Percentiles rank a stretch among this genome's conserved stretches.
Conservation (phyloP, 352 stramenopile species). For the Phytophthora hibernalis region DNA sequence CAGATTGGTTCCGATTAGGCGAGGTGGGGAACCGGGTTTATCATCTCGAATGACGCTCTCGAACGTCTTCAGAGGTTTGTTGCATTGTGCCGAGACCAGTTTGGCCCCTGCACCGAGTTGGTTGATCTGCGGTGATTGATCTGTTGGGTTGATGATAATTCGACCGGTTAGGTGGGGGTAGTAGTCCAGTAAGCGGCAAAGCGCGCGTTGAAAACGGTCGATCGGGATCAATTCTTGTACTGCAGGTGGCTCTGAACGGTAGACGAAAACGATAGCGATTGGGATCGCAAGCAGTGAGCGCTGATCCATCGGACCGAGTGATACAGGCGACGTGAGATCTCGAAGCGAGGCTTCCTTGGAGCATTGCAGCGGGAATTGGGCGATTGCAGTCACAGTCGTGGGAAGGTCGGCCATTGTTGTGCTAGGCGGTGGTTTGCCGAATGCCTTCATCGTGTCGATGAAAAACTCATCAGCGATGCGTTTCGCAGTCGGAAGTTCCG, state of each 20-base stretch:
- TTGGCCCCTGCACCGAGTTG: slow-evolving; percentile 12
- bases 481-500: neutral
- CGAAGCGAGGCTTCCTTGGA: neutral
- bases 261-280: slow-evolving; percentile 30
- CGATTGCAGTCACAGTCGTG: slow-evolving; percentile 3
- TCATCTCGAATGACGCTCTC: slow-evolving; percentile 11
- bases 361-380: slow-evolving; percentile 9
- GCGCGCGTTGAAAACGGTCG: neutral
- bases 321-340: slow-evolving; percentile 18
- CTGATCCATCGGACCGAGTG: slow-evolving; percentile 31
- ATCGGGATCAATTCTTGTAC: slow-evolving; percentile 20
- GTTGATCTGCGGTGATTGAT: slow-evolving; percentile 11
- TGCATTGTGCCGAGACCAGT: slow-evolving; percentile 11
- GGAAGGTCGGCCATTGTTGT: neutral
- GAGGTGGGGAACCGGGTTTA: slow-evolving; percentile 25
- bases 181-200: slow-evolving; percentile 13
- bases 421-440: neutral
- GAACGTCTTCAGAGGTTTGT: slow-evolving; percentile 2
- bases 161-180: slow-evolving; percentile 22
- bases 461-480: too few relatives aligned
- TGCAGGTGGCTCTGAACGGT: slow-evolving; percentile 9
- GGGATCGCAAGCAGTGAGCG: slow-evolving; percentile 21
- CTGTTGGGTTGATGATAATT: slow-evolving; percentile 11
- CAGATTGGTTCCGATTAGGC: slow-evolving; percentile 23
- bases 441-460: too few relatives aligned